Base-by-base conservation (phyloP, 192 early-diverging fungal species). In the Coemansia sp. region DNA sequence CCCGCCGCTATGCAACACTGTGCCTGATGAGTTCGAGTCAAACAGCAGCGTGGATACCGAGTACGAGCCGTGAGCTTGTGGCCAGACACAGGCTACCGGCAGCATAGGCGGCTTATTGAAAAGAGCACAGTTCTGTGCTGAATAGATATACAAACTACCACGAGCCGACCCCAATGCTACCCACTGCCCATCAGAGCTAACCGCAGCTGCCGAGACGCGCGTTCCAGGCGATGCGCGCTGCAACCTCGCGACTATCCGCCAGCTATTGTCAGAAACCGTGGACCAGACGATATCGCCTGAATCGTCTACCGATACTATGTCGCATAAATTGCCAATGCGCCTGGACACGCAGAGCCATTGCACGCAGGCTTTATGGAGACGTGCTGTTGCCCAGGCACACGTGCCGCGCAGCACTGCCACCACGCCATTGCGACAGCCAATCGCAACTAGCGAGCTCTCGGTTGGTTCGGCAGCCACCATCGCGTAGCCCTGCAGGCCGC, bases 91-190 rank as follows among this genome's bases (percentile, higher is more conserved):
- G 3, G 41, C 30, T 21, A 53, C 53, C 21, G 28, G 30, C 3
- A 54, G 4, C 32, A 50, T 14, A 6, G 47, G 23, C 4, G 23
- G 23, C 23, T 26, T 4, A 26, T 26, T 4, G 4, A 26, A 26
- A n/a, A n/a, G n/a, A 4, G 23, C 23, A 4, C 1, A 3, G 4
- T 26, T 26, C 4, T 26, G 23, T 26, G 23, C 23, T 4, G 23
- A 26, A 20, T 30, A 50, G 0, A 68, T 15, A n/a, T 57, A 49
- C 15, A 64, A 42, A 0, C 52, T 34, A 43, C 65, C 71, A 12
- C 40, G 42, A 9, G 37, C 31, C 10, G 55, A 53, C 9, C 71
- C 71, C 0, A 66, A 18, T 0, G 42, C 60, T 4, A 30, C 31
- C 64, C 65, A 68, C 11, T 46, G 30, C 21, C 6, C 23, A n/a